Evolutionary conservation across 768 basidiomycete species (phyloP).

Genomic region (Tulasnella sp.): DNA sequence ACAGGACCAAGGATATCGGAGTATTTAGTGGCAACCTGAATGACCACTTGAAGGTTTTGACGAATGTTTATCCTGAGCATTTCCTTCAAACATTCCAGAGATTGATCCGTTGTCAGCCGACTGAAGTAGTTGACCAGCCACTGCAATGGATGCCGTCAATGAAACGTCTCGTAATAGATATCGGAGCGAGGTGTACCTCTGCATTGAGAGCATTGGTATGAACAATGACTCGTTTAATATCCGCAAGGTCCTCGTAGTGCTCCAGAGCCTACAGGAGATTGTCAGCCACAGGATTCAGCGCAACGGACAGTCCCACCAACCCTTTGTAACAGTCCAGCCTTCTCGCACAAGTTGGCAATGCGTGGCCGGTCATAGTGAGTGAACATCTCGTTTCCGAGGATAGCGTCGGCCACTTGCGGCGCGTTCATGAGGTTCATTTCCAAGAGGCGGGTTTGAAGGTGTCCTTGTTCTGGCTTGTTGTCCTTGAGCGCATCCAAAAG

Average conservation of each 20-base stretch:
- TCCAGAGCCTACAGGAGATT: constrained; percentile 75
- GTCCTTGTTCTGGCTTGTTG: constrained; percentile 95
- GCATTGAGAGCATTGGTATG: constrained; percentile 79
- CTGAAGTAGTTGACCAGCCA: constrained; percentile 99
- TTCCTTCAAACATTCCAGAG: constrained; percentile 92
- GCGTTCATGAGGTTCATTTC: constrained; percentile 98
- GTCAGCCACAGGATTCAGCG: constrained; percentile 25
- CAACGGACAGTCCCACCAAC: constrained; percentile 46
- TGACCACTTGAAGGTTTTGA: constrained; percentile 92
- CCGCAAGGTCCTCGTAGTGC: constrained; percentile 96
- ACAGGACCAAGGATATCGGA: constrained; percentile 96
- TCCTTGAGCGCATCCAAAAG: constrained; percentile 96
- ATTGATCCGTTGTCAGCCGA: constrained; percentile 93
- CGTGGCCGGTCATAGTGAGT: constrained; percentile 92
- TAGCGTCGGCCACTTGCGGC: constrained; percentile 98
- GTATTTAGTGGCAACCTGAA: constrained; percentile 98
- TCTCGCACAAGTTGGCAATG: constrained; percentile 97
- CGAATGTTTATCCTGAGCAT: constrained; percentile 97
- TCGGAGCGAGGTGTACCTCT: constrained; percentile 54
- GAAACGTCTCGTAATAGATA: constrained; percentile 7
- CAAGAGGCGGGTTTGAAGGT: constrained; percentile 89
- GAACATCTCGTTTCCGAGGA: constrained; percentile 98
- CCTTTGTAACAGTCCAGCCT: constrained; percentile 91
- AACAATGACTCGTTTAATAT: constrained; percentile 97
- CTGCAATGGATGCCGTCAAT: constrained; percentile 40